phyloP scores from a whole-genome alignment of 1,284 basidiomycete genomes.

The Erythrobasidium hasegawianum region DNA sequence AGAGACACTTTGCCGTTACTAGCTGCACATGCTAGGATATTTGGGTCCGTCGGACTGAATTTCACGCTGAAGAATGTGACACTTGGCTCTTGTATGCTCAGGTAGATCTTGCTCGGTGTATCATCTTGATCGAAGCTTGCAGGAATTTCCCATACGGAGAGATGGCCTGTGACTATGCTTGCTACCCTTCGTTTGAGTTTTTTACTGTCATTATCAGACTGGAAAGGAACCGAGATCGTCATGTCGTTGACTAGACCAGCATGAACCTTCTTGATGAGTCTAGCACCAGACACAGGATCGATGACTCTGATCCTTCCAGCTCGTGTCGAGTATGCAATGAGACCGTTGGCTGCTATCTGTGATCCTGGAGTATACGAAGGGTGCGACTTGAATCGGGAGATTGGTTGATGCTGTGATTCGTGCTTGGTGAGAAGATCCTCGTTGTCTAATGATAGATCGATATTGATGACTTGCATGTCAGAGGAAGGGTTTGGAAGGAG shows the following conservation, averaged over 20 bases:
- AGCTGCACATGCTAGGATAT: not conserved
- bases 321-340: constrained; percentile 27
- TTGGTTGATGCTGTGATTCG: constrained; percentile 2
- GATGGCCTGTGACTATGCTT: not conserved
- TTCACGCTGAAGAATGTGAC: not conserved
- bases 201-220: not conserved
- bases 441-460: not conserved
- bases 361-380: constrained; percentile 1
- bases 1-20: not conserved
- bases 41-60: constrained; percentile 1
- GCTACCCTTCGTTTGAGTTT: constrained; percentile 2
- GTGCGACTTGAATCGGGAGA: constrained; percentile 15
- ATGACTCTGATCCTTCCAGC: constrained; percentile 26
- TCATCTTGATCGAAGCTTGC: constrained; percentile 16
- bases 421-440: not conserved
- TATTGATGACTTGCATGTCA: constrained; percentile 1
- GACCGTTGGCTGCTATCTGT: constrained; percentile 32
- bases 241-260: constrained; percentile 14
- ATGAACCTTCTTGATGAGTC: constrained; percentile 28
- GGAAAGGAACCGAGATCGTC: not conserved
- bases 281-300: constrained; percentile 16
- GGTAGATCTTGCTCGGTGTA: not conserved
- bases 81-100: not conserved
- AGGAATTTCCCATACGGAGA: constrained; percentile 21
- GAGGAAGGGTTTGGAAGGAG: not conserved